Evolutionary conservation across 2,329 filamentous ascomycete species (phyloP), one percentile per base, ranked within the genome.

Genomic region (Westerdykella ornata): DNA sequence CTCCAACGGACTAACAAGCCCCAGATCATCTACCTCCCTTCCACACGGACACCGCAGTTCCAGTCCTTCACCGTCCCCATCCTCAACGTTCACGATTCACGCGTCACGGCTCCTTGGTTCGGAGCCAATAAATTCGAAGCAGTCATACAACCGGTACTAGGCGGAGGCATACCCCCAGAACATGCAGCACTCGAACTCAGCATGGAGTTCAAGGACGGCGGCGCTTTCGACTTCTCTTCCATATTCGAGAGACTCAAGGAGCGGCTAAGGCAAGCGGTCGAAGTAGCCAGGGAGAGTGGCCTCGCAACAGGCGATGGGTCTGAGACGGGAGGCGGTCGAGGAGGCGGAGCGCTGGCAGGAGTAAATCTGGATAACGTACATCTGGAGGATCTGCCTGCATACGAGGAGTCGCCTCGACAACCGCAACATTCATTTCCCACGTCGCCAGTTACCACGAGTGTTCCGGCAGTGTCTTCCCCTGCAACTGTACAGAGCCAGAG

Each of bases 151-250:
- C 88, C 90, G 1, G 86, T 94, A 17, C 71, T 83, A 1, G 85
- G 85, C 28, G 92, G 92, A 29, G 86, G 87, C 37, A 85, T 96
- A 38, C 86, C 89, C 1, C 69, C 82, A 4, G 77, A 83, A 16
- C 76, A 87, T 47, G 76, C 82, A 14, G 80, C 82, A 19, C 73
- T 95, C 33, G 87, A 92, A 56, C 67, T 94, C 51, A 88, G 85
- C 62, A 76, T 96, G 56, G 88, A 83, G 16, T 97, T 97, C 72
- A 89, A 88, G 61, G 89, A 97, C 48, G 90, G 90, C 33, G 90
- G 90, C n/a, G 89, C 89, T 44, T 92, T 85, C 63, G 88, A 95
- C 53, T 97, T 94, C 60, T 83, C 89, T 56, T 78, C 80, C 38
- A 79, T 79, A 39, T 95, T 89, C 59, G 87, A 94, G 56, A 76